Base-by-base conservation (phyloP, 2,329 filamentous ascomycete species). In the Xylaria sp. region DNA sequence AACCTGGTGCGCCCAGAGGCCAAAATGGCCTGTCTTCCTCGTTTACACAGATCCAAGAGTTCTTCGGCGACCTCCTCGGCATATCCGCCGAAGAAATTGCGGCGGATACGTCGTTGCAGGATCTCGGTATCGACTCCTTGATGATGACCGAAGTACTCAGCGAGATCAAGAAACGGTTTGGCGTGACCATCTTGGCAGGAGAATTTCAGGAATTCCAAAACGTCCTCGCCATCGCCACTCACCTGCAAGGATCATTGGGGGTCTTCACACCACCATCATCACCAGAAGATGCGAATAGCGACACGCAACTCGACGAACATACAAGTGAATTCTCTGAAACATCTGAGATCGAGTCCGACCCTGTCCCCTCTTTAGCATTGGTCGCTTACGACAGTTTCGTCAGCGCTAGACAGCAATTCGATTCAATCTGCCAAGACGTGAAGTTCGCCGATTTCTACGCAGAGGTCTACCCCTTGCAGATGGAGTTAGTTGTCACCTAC, bases 81-180 rank as follows among this genome's bases (percentile, higher is more conserved):
- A 57, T 71, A 2, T 54, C 69, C 1, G 5, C 56, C 42, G 50
- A 61, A 14, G 72, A 75, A 12, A 58, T 75, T 1, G 8, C 32
- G 14, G 62, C 47, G 0, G 58, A 57, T 0, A 50, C 61, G 1
- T 59, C 58, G 0, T 55, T 75, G 1, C 56, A 61, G 8, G 72
- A 74, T 4, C 63, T 75, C 12, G 71, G 72, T 0, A 61, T 75
- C 14, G 73, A 75, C 42, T 75, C 73, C 0, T 19, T 75, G 8
- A 61, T 70, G 45, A 60, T 59, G 1, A 74, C 71, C 1, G 73
- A 73, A 50, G 53, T 73, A 12, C 24, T 72, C n/a, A 64, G 39
- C 3, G 72, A 73, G 8, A 50, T 62, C 11, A 55, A 66, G 9
- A 61, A 56, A 12, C 57, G 42, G 42, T 66, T 66, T 14, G 30